Conservation (phyloP, 2,329 filamentous ascomycete species). For the Tolypocladium pustulatum region DNA sequence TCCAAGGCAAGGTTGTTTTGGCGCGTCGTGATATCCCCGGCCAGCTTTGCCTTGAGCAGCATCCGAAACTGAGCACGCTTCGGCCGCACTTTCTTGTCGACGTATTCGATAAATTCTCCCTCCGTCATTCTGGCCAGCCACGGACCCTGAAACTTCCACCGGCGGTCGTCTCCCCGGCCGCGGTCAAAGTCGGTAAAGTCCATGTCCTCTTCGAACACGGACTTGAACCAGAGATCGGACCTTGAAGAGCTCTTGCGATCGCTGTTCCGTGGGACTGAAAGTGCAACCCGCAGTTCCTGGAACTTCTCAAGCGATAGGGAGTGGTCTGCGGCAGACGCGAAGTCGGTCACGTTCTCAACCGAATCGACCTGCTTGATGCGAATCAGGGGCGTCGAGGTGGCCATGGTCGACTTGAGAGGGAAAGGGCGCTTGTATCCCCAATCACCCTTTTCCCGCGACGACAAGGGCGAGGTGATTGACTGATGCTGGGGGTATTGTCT, state of each 20-base stretch:
- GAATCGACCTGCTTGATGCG: slow-evolving; percentile 73
- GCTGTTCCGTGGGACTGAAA: slow-evolving; percentile 41
- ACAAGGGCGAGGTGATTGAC: slow-evolving; percentile 65
- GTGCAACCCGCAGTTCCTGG: slow-evolving; percentile 66
- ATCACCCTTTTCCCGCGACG: slow-evolving; percentile 67
- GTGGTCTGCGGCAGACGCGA: slow-evolving; percentile 72
- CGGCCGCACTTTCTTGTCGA: slow-evolving; percentile 42
- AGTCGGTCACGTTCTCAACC: slow-evolving; percentile 82
- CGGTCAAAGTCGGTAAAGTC: slow-evolving; percentile 38
- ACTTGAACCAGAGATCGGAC: slow-evolving; percentile 24
- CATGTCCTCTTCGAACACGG: slow-evolving; percentile 48
- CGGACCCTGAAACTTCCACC: slow-evolving; percentile 58
- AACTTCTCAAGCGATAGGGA: slow-evolving; percentile 74
- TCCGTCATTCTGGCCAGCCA: slow-evolving; percentile 55
- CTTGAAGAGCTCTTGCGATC: slow-evolving; percentile 7
- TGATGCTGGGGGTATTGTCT: slow-evolving; percentile 71
- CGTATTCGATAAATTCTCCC: slow-evolving; percentile 47
- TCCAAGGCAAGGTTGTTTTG: slow-evolving; percentile 28
- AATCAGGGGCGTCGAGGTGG: slow-evolving; percentile 63
- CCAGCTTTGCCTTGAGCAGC: slow-evolving; percentile 39
- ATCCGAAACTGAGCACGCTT: slow-evolving; percentile 43
- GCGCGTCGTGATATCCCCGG: slow-evolving; percentile 31
- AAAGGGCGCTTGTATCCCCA: slow-evolving; percentile 88
- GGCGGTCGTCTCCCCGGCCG: slow-evolving; percentile 29
- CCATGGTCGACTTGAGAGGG: slow-evolving; percentile 63